Evolutionary conservation across 164 flowering plant genomes (phyloP).

Genomic region (Taxillus chinensis): DNA sequence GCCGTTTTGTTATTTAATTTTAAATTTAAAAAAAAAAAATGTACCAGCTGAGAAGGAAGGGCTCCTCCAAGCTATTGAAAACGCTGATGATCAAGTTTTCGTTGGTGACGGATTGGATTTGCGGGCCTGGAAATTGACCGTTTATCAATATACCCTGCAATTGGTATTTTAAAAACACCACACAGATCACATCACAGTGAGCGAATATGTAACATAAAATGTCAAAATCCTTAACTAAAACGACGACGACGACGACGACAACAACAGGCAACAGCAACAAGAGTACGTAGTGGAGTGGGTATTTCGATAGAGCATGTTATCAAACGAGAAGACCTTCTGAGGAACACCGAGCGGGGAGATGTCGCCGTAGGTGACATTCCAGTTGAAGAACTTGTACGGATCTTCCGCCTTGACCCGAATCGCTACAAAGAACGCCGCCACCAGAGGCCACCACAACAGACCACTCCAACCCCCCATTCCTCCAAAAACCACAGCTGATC

Average conservation of each 20-base stretch:
- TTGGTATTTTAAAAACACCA: background rate
- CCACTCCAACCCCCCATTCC: conserved; percentile 9
- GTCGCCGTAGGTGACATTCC: conserved; percentile 49
- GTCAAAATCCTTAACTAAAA: no score
- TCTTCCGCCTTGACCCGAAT: conserved; percentile 21
- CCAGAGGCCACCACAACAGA: conserved; percentile 6
- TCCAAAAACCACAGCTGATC: no score
- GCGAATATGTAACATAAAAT: no score
- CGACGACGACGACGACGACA: no score
- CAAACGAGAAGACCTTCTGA: conserved; percentile 22
- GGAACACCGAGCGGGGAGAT: conserved; percentile 40
- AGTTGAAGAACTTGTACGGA: conserved; percentile 32
- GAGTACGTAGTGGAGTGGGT: no score
- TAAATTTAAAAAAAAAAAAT: background rate
- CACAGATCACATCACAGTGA: no score
- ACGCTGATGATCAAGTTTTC: conserved; percentile 41
- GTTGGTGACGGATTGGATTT: conserved; percentile 31
- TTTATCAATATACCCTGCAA: conserved; percentile 44
- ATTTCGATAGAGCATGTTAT: no score
- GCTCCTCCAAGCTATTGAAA: conserved; percentile 38
- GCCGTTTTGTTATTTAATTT: no score
- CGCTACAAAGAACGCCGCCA: conserved; percentile 5
- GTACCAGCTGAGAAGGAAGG: conserved; percentile 41
- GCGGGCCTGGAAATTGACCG: conserved; percentile 48
- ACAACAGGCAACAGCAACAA: no score